phyloP scores from a whole-genome alignment of 2,329 filamentous ascomycete genomes.

The Coleophoma eucalyptorum region DNA sequence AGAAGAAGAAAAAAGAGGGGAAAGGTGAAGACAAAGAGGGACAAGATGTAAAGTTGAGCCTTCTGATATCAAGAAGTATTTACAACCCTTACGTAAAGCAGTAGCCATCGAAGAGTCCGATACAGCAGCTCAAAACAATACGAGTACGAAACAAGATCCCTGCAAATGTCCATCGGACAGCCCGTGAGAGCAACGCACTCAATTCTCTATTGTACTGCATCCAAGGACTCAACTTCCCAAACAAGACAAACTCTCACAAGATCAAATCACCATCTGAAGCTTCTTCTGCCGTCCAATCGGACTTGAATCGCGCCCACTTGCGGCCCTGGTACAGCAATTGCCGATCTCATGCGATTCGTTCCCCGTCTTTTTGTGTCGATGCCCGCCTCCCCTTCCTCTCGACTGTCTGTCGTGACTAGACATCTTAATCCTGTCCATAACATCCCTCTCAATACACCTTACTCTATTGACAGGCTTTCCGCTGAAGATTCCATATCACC shows the following conservation, averaged over 20 bases:
- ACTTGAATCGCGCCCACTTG: constrained; percentile 8
- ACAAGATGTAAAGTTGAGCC: too few species aligned
- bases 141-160: too few species aligned
- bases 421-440: constrained; percentile 29
- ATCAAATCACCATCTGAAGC: too few species aligned
- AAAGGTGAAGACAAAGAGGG: too few species aligned
- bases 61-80: too few species aligned
- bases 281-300: constrained; percentile 10
- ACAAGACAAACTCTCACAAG: not conserved
- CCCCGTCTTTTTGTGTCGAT: constrained; percentile 16
- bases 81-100: too few species aligned
- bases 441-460: constrained; percentile 27
- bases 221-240: not conserved
- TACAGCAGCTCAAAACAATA: too few species aligned
- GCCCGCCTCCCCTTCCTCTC: constrained; percentile 16
- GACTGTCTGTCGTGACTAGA: constrained; percentile 33
- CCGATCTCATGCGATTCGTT: not conserved
- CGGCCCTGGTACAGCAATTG: constrained; percentile 13
- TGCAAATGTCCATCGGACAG: too few species aligned
- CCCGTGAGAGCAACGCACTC: too few species aligned
- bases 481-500: constrained; percentile 16
- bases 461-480: constrained; percentile 14
- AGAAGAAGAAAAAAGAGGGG: too few species aligned
- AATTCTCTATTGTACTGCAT: not conserved
- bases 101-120: too few species aligned